Evolutionary conservation across 495 filamentous ascomycete genomes (phyloP).

Genomic region (Talaromyces liani): DNA sequence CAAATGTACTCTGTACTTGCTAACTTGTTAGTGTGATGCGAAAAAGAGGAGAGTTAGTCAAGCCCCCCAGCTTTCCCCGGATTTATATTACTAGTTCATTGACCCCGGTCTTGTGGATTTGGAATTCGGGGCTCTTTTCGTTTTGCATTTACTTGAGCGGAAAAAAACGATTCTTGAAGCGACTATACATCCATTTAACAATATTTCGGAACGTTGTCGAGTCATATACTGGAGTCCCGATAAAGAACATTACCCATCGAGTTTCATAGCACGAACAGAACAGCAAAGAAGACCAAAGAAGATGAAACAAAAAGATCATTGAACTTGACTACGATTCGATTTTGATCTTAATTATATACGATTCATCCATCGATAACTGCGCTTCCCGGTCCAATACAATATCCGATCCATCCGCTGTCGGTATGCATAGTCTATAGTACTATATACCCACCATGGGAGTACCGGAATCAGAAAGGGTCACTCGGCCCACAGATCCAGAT

Average conservation of each 20-base stretch:
- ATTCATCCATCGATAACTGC: not conserved
- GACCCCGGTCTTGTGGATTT: not conserved
- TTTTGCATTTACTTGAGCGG: not conserved
- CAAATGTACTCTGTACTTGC: not conserved
- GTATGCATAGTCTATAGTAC: not conserved
- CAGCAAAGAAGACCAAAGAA: not conserved
- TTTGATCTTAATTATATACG: not conserved
- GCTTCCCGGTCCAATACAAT: not conserved
- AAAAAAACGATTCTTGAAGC: not conserved
- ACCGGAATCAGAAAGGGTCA: constrained; percentile 13
- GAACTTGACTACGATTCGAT: not conserved
- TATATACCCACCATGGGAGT: not conserved
- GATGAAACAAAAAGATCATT: not conserved
- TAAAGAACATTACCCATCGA: not conserved
- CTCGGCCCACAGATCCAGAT: constrained; percentile 26
- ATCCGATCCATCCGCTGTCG: constrained; percentile 6
- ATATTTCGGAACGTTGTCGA: not conserved
- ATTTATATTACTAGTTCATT: not conserved
- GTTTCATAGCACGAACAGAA: not conserved
- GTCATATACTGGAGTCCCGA: not conserved
- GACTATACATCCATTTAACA: not conserved
- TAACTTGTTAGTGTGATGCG: not conserved
- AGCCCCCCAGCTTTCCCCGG: not conserved
- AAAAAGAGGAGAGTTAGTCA: not conserved
- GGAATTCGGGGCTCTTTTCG: not conserved